phyloP scores from a whole-genome alignment of 768 basidiomycete species.

The Naganishia vishniacii region DNA sequence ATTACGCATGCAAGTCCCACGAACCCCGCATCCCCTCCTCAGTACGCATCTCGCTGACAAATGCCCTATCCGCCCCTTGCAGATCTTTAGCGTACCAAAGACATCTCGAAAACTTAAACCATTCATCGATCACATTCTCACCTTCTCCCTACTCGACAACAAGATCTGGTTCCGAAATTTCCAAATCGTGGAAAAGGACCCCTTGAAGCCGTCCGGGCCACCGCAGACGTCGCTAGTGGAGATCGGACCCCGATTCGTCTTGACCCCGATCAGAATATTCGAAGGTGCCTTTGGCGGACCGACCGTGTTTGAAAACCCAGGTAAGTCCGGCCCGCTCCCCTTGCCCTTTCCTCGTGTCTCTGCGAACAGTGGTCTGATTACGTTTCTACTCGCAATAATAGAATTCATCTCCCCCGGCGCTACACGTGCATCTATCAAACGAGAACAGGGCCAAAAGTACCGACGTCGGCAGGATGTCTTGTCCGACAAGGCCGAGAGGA shows the following conservation, averaged over 20 bases:
- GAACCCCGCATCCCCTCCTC: too few species aligned
- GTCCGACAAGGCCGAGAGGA: slow-evolving; percentile 60
- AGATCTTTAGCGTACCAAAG: slow-evolving; percentile 95
- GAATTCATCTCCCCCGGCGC: slow-evolving; percentile 89
- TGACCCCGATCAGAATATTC: slow-evolving; percentile 95
- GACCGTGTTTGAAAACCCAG: slow-evolving; percentile 91
- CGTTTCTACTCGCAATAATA: too few species aligned
- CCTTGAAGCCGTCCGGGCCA: slow-evolving; percentile 75
- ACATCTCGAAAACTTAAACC: slow-evolving; percentile 88
- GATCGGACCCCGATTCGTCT: slow-evolving; percentile 94
- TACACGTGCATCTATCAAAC: slow-evolving; percentile 63
- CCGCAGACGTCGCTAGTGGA: slow-evolving; percentile 84
- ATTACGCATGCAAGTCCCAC: slow-evolving; percentile 45
- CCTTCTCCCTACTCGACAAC: slow-evolving; percentile 87
- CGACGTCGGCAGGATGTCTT: slow-evolving; percentile 72
- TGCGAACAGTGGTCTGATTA: too few species aligned
- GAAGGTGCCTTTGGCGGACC: slow-evolving; percentile 95
- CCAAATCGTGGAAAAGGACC: slow-evolving; percentile 96
- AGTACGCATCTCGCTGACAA: too few species aligned
- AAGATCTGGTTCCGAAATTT: slow-evolving; percentile 99
- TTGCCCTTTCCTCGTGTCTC: background rate
- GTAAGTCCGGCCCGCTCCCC: slow-evolving; percentile 53
- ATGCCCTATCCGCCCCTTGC: slow-evolving; percentile 8
- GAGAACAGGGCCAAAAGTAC: slow-evolving; percentile 75
- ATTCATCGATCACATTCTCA: slow-evolving; percentile 94